Conservation (phyloP, 2,329 filamentous ascomycete genomes). For the Pseudocercospora crystallina region DNA sequence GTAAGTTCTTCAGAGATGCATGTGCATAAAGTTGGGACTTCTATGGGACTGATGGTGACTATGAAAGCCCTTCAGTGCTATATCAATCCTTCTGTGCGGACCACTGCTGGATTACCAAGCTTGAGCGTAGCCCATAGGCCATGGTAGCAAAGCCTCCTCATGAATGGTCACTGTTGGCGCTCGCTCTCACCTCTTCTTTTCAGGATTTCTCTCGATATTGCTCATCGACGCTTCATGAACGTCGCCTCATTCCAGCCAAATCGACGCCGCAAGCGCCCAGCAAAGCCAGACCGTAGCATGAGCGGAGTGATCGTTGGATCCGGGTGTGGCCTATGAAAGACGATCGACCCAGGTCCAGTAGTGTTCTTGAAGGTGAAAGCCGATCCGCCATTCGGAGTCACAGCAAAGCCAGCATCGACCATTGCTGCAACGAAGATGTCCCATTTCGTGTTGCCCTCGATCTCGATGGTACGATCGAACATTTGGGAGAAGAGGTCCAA, state of each 20-base stretch:
- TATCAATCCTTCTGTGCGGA: too few species aligned
- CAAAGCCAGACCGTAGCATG: slow-evolving; percentile 30
- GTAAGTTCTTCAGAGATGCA: too few species aligned
- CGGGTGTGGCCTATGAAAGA: slow-evolving; percentile 35
- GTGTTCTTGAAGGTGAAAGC: slow-evolving; percentile 15
- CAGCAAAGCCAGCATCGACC: slow-evolving; percentile 19
- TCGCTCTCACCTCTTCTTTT: too few species aligned
- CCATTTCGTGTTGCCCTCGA: slow-evolving; percentile 10
- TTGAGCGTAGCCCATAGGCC: too few species aligned
- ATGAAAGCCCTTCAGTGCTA: too few species aligned
- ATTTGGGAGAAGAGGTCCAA: slow-evolving; percentile 1
- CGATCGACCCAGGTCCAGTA: slow-evolving; percentile 1
- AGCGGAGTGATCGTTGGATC: slow-evolving; percentile 26
- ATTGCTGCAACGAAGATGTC: slow-evolving; percentile 17
- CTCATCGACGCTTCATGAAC: slow-evolving; percentile 18
- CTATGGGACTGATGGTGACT: too few species aligned
- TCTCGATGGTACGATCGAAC: neutral
- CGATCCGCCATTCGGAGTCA: slow-evolving; percentile 17
- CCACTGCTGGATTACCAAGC: too few species aligned
- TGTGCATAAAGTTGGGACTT: too few species aligned
- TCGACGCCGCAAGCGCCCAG: slow-evolving; percentile 31
- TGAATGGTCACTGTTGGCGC: too few species aligned
- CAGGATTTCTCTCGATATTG: neutral
- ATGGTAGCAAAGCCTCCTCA: too few species aligned
- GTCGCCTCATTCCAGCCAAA: slow-evolving; percentile 29